Evolutionary conservation across 176 grass and related monocot species (phyloP).

Genomic region (Cocos nucifera): DNA sequence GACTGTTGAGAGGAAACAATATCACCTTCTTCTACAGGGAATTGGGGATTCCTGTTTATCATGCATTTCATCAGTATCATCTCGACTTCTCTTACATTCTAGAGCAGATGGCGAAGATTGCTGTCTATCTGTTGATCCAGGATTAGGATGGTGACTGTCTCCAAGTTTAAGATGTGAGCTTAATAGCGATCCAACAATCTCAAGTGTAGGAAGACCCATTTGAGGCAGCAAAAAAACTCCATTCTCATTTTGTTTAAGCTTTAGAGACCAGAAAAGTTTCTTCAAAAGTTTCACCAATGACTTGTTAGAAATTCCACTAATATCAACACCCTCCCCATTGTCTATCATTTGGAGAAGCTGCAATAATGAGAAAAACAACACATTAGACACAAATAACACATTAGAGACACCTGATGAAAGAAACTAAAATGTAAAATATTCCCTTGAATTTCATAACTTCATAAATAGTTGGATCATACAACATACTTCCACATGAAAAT

Average conservation of each 20-base stretch:
- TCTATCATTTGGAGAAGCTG: slow-evolving; percentile 98
- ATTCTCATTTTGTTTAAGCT: slow-evolving; percentile 48
- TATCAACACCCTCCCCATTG: slow-evolving; percentile 79
- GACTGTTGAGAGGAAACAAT: background rate
- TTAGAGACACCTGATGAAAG: too few species aligned
- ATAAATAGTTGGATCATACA: too few species aligned
- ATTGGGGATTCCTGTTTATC: slow-evolving; percentile 31
- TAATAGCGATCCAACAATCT: slow-evolving; percentile 48
- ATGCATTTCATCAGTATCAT: slow-evolving; percentile 13
- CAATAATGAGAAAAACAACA: background rate
- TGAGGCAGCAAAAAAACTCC: slow-evolving; percentile 60
- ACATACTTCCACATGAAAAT: too few species aligned
- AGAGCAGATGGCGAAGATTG: slow-evolving; percentile 24
- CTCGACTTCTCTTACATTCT: slow-evolving; percentile 24
- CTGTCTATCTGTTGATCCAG: slow-evolving; percentile 12
- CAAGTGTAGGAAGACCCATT: slow-evolving; percentile 51
- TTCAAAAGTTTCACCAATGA: slow-evolving; percentile 57
- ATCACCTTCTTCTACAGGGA: slow-evolving; percentile 55
- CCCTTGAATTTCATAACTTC: too few species aligned
- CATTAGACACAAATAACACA: too few species aligned
- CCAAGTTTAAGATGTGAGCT: slow-evolving; percentile 11
- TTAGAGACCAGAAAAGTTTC: slow-evolving; percentile 77
- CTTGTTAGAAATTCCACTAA: slow-evolving; percentile 70
- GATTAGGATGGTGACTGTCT: slow-evolving; percentile 18
- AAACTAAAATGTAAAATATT: too few species aligned